These are phyloP conservation scores for Coemansia sp. DNA, from an alignment of 192 early-diverging fungal species.

Conservation along the genomic window DNA sequence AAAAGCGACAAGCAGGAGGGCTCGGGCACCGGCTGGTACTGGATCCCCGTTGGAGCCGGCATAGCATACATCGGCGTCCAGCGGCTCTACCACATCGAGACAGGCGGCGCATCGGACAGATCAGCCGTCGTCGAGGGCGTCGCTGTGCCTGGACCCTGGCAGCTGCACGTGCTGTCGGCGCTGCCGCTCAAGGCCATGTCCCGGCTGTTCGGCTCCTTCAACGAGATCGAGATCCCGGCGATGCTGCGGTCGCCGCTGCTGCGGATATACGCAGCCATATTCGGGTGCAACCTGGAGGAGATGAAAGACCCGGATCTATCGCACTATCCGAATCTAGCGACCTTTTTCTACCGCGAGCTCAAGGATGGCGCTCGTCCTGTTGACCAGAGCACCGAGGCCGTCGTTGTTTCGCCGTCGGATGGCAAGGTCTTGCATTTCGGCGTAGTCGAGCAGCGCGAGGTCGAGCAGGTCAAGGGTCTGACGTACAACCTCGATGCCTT, in stretches of 20 bases:
- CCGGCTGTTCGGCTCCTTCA: conserved; percentile 86
- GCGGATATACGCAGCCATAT: conserved; percentile 75
- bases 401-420: conserved; percentile 81
- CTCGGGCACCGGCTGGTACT: conserved; percentile 59
- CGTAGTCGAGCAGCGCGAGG: conserved; percentile 65
- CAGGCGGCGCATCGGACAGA: background rate
- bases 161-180: conserved; percentile 80
- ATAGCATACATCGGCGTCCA: conserved; percentile 67
- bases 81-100: conserved; percentile 60
- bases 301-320: conserved; percentile 81
- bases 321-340: conserved; percentile 77
- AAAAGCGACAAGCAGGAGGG: background rate
- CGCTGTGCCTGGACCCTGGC: conserved; percentile 79
- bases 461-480: conserved; percentile 95
- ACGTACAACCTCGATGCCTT: conserved; percentile 88
- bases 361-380: conserved; percentile 75
- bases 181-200: conserved; percentile 90
- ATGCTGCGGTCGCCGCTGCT: conserved; percentile 73
- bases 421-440: conserved; percentile 90
- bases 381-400: conserved; percentile 42
- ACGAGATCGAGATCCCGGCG: conserved; percentile 76
- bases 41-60: conserved; percentile 72
- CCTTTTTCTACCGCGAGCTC: conserved; percentile 93
- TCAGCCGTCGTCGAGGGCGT: conserved; percentile 14
- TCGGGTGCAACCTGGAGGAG: conserved; percentile 91